Base-by-base conservation (phyloP, 2,329 filamentous ascomycete genomes). In the Venturia carpophila region DNA sequence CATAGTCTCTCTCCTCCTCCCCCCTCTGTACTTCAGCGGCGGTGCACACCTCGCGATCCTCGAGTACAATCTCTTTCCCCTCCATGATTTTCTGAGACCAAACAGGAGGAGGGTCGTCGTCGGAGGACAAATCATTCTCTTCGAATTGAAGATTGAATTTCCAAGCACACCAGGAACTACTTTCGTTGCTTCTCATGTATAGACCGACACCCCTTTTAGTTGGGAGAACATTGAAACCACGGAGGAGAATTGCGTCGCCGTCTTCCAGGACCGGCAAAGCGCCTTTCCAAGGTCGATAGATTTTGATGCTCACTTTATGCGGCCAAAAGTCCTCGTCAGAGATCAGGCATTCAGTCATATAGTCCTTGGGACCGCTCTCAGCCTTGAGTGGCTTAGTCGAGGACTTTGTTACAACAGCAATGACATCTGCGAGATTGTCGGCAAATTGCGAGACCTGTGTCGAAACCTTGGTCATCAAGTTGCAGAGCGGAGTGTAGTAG, bases 131-230 rank as follows among this genome's bases (percentile, higher is more conserved):
- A 37, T 60, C 17, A n/a, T 56, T 24, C 10, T 39, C 45, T 39
- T 30, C n/a, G 34, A 19, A 24, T 69, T 73, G 0, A 34, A 19
- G 47, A 62, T 55, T 60, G 15, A 49, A 43, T 42, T 60, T 56
- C 78, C 79, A 82, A 2, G 80, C 79, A 65, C 77, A 79, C 79
- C 79, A 82, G 2, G 72, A 73, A 64, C 77, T 79, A 60, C 76
- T 74, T 6, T 79, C 78, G 1, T 70, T 72, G 42, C 77, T 79
- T 10, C 77, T 63, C 10, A 82, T 61, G 56, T 64, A 67, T 19
- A 68, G 71, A 70, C 61, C 72, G n/a, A 72, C 69, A 65, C 13
- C 72, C 30, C 60, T 69, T 60, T 78, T 77, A 19, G 73, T 67
- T 17, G 73, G 76, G 69, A 75, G 77, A n/a, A 81, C 79, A 0